These are phyloP conservation scores for Marsdenia floribunda DNA, from an alignment of 257 asterid genomes.

Conservation along the genomic window DNA sequence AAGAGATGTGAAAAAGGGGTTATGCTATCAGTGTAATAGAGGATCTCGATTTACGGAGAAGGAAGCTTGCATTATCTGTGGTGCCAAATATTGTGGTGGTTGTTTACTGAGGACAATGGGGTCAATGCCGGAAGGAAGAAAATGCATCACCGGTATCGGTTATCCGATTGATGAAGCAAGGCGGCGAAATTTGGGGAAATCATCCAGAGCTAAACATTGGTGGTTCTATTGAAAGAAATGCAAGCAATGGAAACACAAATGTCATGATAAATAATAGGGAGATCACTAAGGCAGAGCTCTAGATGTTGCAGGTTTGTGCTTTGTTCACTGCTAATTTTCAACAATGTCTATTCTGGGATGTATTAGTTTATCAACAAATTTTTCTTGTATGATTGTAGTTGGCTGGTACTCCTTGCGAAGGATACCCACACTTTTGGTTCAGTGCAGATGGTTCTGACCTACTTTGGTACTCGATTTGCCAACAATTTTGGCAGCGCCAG, in stretches of 20 bases:
- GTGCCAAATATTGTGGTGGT: slow-evolving; percentile 65
- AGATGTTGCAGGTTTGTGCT: slow-evolving; percentile 56
- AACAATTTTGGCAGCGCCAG: no score
- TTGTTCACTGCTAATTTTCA: slow-evolving; percentile 5
- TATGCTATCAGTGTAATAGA: slow-evolving; percentile 57
- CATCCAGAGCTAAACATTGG: slow-evolving; percentile 60
- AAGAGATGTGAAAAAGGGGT: slow-evolving; percentile 46
- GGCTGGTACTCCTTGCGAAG: no score
- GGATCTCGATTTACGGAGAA: slow-evolving; percentile 49
- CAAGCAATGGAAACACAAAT: slow-evolving; percentile 75
- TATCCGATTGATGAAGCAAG: slow-evolving; percentile 53
- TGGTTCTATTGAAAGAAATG: slow-evolving; percentile 34
- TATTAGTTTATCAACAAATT: slow-evolving; percentile 12
- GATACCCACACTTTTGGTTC: no score
- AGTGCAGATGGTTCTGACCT: slow-evolving; percentile 58
- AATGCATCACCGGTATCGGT: slow-evolving; percentile 65
- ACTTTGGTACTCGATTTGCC: no score
- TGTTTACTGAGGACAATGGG: slow-evolving; percentile 95
- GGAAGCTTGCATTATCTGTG: slow-evolving; percentile 75
- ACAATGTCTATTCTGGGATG: slow-evolving; percentile 2
- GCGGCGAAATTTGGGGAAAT: slow-evolving; percentile 60
- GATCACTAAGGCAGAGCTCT: slow-evolving; percentile 63
- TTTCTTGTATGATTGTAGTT: slow-evolving; percentile 34
- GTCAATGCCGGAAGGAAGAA: slow-evolving; percentile 93
- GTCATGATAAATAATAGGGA: slow-evolving; percentile 63